Evolutionary conservation across 352 stramenopile genomes (phyloP), one percentile per base, ranked within the genome.

Genomic region (Hyaloperonospora brassicae): DNA sequence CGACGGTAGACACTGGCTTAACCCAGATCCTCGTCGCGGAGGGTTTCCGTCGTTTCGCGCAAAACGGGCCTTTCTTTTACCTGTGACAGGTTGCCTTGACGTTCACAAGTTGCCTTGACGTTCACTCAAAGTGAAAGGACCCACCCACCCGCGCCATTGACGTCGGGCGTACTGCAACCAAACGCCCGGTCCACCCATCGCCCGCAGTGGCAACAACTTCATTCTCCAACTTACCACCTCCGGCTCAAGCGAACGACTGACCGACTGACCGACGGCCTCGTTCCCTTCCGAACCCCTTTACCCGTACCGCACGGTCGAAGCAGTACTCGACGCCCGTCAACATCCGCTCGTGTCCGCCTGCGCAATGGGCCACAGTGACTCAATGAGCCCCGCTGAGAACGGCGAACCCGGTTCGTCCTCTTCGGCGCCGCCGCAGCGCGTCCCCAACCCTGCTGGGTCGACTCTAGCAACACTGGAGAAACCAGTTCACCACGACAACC

Each of bases 211-310:
- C 34, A 65, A 31, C 53, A 40, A 56, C 52, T 56, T 75, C 72
- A 83, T 77, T 83, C 57, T 64, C 55, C 57, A 79, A 79, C 77
- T 66, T 70, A 55, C 64, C 59, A 56, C 34, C 52, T 65, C 48
- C 61, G 48, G 57, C 64, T 51, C 64, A 76, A 69, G 50, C 62
- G 58, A 55, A 63, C 62, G 55, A 55, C 61, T 57, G 55, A 60
- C 55, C 62, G 55, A 55, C 61, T 57, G 55, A 60, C 55, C 34
- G 39, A 22, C 30, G 46, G 22, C 36, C 11, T 51, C 34, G 55
- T 42, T 55, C 50, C 36, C 36, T 53, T 62, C 63, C 52, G 47
- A 44, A 38, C 39, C 14, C 23, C 1, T 8, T 8, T 34, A 34
- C 27, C 8, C 27, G 27, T 34, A 8, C 27, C 17, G 8, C 27